Evolutionary conservation across 176 grass and related monocot genomes (phyloP), one percentile per base, ranked within the genome.

Genomic region (Oryza glaberrima): DNA sequence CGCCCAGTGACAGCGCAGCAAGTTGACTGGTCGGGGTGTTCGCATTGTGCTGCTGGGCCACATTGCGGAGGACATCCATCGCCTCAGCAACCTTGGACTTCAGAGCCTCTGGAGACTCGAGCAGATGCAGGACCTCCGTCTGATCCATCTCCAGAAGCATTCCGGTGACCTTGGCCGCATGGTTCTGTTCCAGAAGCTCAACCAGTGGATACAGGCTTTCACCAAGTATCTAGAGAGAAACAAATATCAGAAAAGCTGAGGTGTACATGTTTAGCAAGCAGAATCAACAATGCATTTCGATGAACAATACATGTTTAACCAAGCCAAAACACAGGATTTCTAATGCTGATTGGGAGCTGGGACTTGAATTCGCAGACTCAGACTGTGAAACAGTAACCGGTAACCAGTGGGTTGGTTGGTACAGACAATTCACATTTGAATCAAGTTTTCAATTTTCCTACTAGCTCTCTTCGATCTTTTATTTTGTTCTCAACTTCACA

Each of bases 141-240:
- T 98, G 91, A 83, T 95, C 96, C 96, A 95, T 98, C 83, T 98
- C 96, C 77, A 98, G 84, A 35, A 98, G 93, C 96, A 95, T 98
- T 76, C 93, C 96, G 0, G 91, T 95, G 8, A 94, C 96, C 85
- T 95, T 95, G 11, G 93, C 96, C 0, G 96, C 91, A 67, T 94
- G 91, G 23, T 87, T 92, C 17, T 61, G 96, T 70, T 98, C 96
- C 66, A 98, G 85, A 71, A 79, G 77, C 88, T 98, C 96, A 72
- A 95, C 96, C 36, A 95, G 77, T 34, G 96, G 96, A 69, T 98
- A 98, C 5, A 98, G 84, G 76, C 77, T 95, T 84, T 97, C 95
- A 81, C 95, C 95, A 60, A 97, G 92, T 81, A 97, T 85, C 95
- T 97, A 68, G 8, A 82, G 70, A 25, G 1, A 23, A 81, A 71